Evolutionary conservation across 108 stramenopile species (phyloP).

Genomic region (Fragilaria crotonensis): DNA sequence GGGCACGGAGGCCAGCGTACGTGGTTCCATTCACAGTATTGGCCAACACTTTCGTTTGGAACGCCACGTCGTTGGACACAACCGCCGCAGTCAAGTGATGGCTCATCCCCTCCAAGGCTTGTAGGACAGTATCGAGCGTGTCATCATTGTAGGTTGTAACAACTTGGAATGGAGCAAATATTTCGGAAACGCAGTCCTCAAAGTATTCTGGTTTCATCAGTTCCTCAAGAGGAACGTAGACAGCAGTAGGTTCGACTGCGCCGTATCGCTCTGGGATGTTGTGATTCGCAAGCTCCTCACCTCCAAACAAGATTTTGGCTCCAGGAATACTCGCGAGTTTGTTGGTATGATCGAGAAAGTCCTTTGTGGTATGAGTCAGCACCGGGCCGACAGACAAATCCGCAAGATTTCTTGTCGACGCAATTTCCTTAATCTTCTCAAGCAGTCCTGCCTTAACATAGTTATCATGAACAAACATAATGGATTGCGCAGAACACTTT

Average conservation of each 20-base stretch:
- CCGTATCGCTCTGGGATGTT: constrained; percentile 89
- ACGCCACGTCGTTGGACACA: constrained; percentile 88
- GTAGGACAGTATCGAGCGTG: constrained; percentile 66
- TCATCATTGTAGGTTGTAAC: constrained; percentile 82
- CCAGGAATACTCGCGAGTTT: constrained; percentile 73
- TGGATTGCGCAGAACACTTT: constrained; percentile 98
- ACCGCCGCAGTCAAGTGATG: constrained; percentile 97
- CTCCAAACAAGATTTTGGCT: constrained; percentile 88
- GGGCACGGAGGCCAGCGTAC: constrained; percentile 90
- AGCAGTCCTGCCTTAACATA: constrained; percentile 82
- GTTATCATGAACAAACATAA: constrained; percentile 92
- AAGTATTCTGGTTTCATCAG: constrained; percentile 80
- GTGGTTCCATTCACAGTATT: constrained; percentile 98
- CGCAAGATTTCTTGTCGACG: constrained; percentile 66
- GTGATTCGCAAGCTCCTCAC: constrained; percentile 76
- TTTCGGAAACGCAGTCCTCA: constrained; percentile 74
- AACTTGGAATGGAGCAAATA: constrained; percentile 97
- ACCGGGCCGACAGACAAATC: constrained; percentile 94
- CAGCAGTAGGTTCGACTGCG: constrained; percentile 95
- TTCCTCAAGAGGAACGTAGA: constrained; percentile 89
- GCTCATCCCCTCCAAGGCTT: constrained; percentile 89
- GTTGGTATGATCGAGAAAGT: constrained; percentile 76
- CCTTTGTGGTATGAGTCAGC: constrained; percentile 84
- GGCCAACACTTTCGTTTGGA: constrained; percentile 77
- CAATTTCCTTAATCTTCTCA: constrained; percentile 69